Conservation (phyloP, 108 stramenopile genomes). For the Discostella stelligeroides region DNA sequence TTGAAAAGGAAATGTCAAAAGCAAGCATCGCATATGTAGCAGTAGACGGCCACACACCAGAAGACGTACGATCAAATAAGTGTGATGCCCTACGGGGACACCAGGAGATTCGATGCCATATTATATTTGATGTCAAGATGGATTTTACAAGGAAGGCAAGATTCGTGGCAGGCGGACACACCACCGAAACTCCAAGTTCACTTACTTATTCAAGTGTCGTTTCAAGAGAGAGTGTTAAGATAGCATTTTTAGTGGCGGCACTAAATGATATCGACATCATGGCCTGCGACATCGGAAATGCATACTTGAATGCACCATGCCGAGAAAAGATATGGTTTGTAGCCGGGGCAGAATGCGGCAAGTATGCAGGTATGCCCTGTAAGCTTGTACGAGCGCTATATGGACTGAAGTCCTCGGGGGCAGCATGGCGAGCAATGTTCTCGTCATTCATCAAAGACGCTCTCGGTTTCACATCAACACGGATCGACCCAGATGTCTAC, state of each 20-base stretch:
- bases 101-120: constrained; percentile 30
- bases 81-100: background rate
- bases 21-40: constrained; percentile 5
- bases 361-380: no score
- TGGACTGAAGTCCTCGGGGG: background rate
- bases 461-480: constrained; percentile 24
- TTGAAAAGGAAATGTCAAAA: constrained; percentile 29
- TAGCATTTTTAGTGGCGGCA: constrained; percentile 52
- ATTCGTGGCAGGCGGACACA: constrained; percentile 37
- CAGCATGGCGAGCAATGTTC: background rate
- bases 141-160: constrained; percentile 51
- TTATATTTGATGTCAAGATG: constrained; percentile 57
- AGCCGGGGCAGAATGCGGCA: constrained; percentile 9
- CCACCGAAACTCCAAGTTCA: constrained; percentile 31
- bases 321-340: constrained; percentile 34
- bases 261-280: constrained; percentile 52
- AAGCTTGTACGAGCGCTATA: no score
- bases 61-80: background rate
- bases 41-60: background rate
- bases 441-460: constrained; percentile 1
- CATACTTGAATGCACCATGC: constrained; percentile 50
- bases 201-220: constrained; percentile 38
- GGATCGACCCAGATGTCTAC: constrained; percentile 46
- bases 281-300: constrained; percentile 46
- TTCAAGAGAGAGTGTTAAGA: constrained; percentile 38